Conservation (phyloP, 176 grass and related monocot genomes). For the bread wheat (Triticum aestivum) region DNA sequence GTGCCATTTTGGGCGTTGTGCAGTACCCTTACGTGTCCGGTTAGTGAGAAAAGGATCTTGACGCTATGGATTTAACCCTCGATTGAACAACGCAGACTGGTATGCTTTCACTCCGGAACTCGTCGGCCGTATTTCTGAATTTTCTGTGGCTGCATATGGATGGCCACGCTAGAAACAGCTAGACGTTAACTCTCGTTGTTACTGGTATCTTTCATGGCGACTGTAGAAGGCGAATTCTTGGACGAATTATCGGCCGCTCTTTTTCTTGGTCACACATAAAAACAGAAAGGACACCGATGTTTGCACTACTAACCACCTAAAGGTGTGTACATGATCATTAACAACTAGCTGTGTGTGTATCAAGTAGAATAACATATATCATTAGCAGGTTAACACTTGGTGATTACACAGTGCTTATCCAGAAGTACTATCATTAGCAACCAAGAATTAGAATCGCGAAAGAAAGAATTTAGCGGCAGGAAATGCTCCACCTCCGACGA, state of each 20-base stretch:
- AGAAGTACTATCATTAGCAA: too few relatives aligned
- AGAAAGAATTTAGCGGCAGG: too few relatives aligned
- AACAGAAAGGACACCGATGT: background rate
- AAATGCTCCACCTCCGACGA: too few relatives aligned
- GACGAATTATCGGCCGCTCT: background rate
- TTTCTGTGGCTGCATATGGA: background rate
- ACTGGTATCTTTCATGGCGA: slow-evolving; percentile 6
- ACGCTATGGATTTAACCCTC: background rate
- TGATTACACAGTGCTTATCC: too few relatives aligned
- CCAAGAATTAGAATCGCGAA: too few relatives aligned
- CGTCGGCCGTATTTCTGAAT: background rate
- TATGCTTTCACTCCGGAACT: background rate
- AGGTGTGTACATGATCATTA: too few relatives aligned
- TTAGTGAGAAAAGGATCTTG: slow-evolving; percentile 23
- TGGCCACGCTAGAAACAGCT: background rate
- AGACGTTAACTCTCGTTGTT: slow-evolving; percentile 10
- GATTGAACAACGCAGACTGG: background rate
- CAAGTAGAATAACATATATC: background rate
- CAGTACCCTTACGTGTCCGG: background rate
- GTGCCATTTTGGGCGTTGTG: background rate
- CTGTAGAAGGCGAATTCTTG: background rate
- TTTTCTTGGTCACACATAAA: background rate
- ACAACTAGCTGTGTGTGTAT: too few relatives aligned
- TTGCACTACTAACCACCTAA: background rate
- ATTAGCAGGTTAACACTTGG: background rate